Conservation (phyloP, 345 rosid species). For the Psidium friedrichsthalianum region DNA sequence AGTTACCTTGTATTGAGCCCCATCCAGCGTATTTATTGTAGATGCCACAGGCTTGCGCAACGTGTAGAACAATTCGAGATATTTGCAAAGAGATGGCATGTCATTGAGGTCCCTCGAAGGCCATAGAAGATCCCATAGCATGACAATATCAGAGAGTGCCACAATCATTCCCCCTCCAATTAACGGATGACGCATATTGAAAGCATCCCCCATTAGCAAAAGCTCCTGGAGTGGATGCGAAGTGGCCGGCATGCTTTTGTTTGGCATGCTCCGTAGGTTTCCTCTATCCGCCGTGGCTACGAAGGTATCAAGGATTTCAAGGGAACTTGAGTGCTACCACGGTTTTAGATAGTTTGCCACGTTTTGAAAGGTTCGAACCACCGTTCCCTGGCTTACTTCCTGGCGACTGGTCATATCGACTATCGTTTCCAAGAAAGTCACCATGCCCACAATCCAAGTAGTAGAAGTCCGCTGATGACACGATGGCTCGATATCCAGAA, state of each 20-base stretch:
- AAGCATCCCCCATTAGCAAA: neutral
- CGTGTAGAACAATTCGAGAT: neutral
- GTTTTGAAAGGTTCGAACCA: too few species aligned
- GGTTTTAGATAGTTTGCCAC: too few species aligned
- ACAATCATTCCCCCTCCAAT: neutral
- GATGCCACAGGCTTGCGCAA: neutral
- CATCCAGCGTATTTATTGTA: too few species aligned
- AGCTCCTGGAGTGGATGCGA: neutral
- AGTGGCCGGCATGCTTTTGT: neutral
- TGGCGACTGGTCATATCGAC: slow-evolving; percentile 41
- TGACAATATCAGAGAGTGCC: neutral
- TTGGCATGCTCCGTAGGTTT: neutral
- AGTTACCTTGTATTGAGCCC: too few species aligned
- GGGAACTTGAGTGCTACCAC: neutral
- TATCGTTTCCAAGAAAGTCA: slow-evolving; percentile 56
- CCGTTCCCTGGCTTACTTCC: too few species aligned
- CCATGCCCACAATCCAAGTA: slow-evolving; percentile 89
- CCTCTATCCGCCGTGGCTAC: neutral
- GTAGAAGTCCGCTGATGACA: slow-evolving; percentile 69
- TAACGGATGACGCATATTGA: neutral
- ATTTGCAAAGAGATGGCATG: neutral
- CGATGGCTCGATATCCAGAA: slow-evolving; percentile 64
- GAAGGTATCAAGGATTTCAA: neutral
- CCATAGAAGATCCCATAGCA: neutral
- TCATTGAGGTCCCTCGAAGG: neutral